Conservation (phyloP, 108 stramenopile species). For the Nitzschia sp. region DNA sequence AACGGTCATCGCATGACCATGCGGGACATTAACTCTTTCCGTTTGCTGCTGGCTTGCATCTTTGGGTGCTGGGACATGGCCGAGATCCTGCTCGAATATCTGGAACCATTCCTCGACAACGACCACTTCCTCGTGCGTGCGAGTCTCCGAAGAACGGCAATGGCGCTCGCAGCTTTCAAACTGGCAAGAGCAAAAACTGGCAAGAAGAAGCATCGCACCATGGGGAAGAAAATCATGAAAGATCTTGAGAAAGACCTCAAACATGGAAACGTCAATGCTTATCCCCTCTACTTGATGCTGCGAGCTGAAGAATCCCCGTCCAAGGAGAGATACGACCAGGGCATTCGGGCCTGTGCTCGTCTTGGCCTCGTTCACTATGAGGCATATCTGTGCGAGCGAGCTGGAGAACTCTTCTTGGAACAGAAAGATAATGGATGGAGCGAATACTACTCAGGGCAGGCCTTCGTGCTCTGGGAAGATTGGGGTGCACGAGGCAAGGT, state of each 20-base stretch:
- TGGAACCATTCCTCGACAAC: constrained; percentile 9
- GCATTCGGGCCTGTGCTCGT: constrained; percentile 30
- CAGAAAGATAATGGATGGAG: constrained; percentile 25
- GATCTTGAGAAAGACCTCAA: constrained; percentile 13
- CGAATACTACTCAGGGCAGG: constrained; percentile 30
- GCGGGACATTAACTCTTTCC: constrained; percentile 28
- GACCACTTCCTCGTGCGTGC: constrained; percentile 16
- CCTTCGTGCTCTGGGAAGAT: constrained; percentile 37
- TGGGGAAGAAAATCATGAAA: constrained; percentile 28
- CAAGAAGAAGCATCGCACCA: constrained; percentile 2
- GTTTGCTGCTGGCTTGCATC: constrained; percentile 26
- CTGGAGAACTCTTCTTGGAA: constrained; percentile 29
- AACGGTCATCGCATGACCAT: constrained; percentile 28
- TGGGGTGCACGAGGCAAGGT: constrained; percentile 51
- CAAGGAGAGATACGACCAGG: constrained; percentile 30
- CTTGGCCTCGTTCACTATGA: constrained; percentile 35
- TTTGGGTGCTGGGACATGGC: constrained; percentile 26
- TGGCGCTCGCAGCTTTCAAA: constrained; percentile 21
- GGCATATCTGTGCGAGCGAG: constrained; percentile 37
- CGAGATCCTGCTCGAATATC: constrained; percentile 11
- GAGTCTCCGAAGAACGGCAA: background rate
- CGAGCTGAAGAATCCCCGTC: constrained; percentile 34
- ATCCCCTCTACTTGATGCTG: constrained; percentile 21
- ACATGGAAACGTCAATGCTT: constrained; percentile 26
- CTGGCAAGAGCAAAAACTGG: background rate